A percentile compares a stretch with the other conserved stretches of the same genome.
These are phyloP conservation scores for Plectranthus barbatus DNA, from an alignment of 257 asterid genomes.

Conservation along the genomic window DNA sequence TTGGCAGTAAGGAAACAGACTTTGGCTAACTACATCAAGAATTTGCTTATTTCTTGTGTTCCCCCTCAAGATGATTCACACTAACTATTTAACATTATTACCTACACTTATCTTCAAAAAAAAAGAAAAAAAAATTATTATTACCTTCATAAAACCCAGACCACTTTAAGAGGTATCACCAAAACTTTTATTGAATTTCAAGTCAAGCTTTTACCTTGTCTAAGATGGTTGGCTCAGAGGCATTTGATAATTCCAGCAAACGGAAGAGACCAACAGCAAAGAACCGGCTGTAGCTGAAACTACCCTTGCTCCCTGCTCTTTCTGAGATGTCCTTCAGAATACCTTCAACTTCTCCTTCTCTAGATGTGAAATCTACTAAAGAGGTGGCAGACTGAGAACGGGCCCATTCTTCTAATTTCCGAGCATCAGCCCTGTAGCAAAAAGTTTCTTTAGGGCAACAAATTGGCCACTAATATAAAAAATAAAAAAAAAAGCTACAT, in stretches of 20 bases:
- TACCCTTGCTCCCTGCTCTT: slow-evolving; percentile 65
- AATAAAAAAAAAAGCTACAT: neutral
- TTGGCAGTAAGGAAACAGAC: neutral
- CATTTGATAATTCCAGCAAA: slow-evolving; percentile 81
- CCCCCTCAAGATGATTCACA: neutral
- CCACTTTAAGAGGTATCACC: neutral
- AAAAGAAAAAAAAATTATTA: too few relatives aligned
- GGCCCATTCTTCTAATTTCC: slow-evolving; percentile 86
- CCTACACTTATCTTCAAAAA: too few relatives aligned
- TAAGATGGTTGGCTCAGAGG: slow-evolving; percentile 65
- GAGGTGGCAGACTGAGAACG: slow-evolving; percentile 54
- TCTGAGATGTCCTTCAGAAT: slow-evolving; percentile 59
- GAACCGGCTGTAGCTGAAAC: slow-evolving; percentile 82
- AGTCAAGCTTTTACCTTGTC: slow-evolving; percentile 49
- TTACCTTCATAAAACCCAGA: neutral
- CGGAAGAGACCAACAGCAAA: slow-evolving; percentile 94
- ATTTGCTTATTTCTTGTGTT: neutral
- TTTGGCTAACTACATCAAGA: neutral
- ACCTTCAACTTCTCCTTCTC: slow-evolving; percentile 68
- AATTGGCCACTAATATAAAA: neutral
- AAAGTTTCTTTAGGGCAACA: neutral
- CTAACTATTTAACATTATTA: neutral
- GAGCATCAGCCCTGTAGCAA: slow-evolving; percentile 63
- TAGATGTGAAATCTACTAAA: slow-evolving; percentile 67
- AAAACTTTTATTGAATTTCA: neutral